phyloP scores from a whole-genome alignment of 2,329 filamentous ascomycete species.

The Zymoseptoria brevis region DNA sequence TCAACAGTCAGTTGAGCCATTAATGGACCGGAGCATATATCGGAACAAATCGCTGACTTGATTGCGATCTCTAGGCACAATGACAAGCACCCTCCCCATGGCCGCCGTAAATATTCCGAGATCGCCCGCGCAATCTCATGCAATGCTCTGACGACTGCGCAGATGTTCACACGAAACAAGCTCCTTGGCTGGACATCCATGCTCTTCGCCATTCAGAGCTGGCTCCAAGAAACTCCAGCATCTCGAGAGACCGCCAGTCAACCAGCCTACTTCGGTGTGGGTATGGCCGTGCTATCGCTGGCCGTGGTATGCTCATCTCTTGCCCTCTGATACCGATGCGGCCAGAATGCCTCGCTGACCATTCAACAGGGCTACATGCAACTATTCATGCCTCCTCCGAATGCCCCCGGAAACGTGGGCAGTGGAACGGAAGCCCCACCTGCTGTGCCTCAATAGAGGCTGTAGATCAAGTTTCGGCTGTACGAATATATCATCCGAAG shows the following conservation, averaged over 20 bases:
- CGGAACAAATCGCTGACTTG: neutral
- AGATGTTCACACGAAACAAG: conserved; percentile 31
- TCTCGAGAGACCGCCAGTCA: conserved; percentile 57
- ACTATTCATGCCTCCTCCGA: conserved; percentile 53
- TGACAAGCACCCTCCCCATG: conserved; percentile 82
- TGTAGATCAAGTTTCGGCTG: neutral
- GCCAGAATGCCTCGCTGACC: conserved; percentile 33
- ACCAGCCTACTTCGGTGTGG: conserved; percentile 65
- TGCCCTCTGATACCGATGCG: neutral
- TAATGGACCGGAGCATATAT: neutral
- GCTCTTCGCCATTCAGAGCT: conserved; percentile 65
- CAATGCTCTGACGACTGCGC: conserved; percentile 32
- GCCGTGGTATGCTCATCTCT: conserved; percentile 34
- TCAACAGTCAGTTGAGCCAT: conserved; percentile 47
- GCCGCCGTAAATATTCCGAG: too few relatives aligned
- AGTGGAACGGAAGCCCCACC: conserved; percentile 15
- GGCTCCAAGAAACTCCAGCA: conserved; percentile 67
- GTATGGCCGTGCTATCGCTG: conserved; percentile 57
- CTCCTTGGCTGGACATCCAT: conserved; percentile 65
- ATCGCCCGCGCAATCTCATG: too few relatives aligned
- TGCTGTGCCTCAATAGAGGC: conserved; percentile 1
- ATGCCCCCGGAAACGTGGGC: conserved; percentile 15
- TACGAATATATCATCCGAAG: neutral
- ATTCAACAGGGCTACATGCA: conserved; percentile 52
- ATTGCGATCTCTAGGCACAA: conserved; percentile 40